phyloP scores from a whole-genome alignment of 106 monocot genomes.

The Triglochin maritima region DNA sequence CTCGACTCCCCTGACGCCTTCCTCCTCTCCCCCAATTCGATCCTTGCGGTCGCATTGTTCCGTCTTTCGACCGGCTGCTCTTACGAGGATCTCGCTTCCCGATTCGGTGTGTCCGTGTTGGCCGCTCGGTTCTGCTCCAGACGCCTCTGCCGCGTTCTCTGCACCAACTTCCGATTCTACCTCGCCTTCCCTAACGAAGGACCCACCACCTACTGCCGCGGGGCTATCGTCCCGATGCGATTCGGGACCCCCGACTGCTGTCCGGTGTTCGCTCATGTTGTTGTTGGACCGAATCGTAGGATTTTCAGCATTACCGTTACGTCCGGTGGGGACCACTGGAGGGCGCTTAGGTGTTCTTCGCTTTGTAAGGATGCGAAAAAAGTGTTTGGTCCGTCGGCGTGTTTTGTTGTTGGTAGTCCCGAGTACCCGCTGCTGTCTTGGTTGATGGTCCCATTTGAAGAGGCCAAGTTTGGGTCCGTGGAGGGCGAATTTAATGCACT shows the following conservation, averaged over 20 bases:
- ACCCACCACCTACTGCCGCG: constrained; percentile 33
- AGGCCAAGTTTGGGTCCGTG: constrained; percentile 11
- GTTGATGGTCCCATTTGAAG: constrained; percentile 59
- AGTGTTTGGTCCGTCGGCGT: constrained; percentile 7
- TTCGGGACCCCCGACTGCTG: constrained; percentile 14
- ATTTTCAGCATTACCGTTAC: constrained; percentile 38
- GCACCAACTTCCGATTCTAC: constrained; percentile 84
- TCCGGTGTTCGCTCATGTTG: constrained; percentile 33
- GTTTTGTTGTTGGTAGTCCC: constrained; percentile 41
- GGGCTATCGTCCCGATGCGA: constrained; percentile 32
- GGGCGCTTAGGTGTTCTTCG: constrained; percentile 24
- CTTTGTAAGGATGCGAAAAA: constrained; percentile 25
- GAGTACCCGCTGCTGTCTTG: constrained; percentile 44
- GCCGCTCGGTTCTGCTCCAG: constrained; percentile 41
- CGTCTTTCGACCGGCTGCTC: constrained; percentile 39
- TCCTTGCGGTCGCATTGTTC: constrained; percentile 45
- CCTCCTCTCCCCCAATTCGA: constrained; percentile 18
- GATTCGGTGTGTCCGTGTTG: constrained; percentile 35
- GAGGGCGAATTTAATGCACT: constrained; percentile 49
- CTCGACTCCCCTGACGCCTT: constrained; percentile 17
- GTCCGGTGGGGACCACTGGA: constrained; percentile 19
- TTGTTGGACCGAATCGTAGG: constrained; percentile 32
- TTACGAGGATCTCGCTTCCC: constrained; percentile 37
- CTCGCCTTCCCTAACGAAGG: constrained; percentile 43
- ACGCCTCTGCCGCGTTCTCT: constrained; percentile 72